phyloP scores from a whole-genome alignment of 345 rosid genomes.

The Gynandropsis gynandra region DNA sequence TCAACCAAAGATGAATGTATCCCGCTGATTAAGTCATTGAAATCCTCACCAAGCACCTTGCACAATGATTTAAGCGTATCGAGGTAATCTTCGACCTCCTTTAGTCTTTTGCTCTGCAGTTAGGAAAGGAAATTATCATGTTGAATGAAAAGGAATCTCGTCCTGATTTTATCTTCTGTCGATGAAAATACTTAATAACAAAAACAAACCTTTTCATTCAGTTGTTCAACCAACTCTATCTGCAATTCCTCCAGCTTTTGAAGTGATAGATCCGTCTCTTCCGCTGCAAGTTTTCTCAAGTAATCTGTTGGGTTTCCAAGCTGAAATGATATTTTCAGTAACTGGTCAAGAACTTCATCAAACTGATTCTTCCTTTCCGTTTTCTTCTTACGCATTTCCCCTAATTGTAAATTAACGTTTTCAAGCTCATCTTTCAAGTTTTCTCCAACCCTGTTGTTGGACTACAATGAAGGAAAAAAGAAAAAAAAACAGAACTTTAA shows the following conservation, averaged over 20 bases:
- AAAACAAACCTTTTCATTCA: slow-evolving; percentile 49
- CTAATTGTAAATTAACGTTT: slow-evolving; percentile 34
- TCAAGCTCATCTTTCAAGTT: slow-evolving; percentile 43
- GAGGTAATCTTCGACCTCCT: slow-evolving; percentile 37
- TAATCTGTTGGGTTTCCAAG: slow-evolving; percentile 33
- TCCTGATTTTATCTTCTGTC: too few species aligned
- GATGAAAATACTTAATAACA: background rate
- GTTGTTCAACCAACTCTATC: slow-evolving; percentile 35
- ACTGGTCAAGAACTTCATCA: slow-evolving; percentile 36
- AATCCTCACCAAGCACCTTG: slow-evolving; percentile 56
- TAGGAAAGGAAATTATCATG: background rate
- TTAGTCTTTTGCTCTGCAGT: slow-evolving; percentile 41
- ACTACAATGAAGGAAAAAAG: slow-evolving; percentile 22
- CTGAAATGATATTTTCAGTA: slow-evolving; percentile 42
- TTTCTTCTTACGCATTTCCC: slow-evolving; percentile 39
- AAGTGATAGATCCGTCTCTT: slow-evolving; percentile 45
- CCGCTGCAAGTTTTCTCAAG: slow-evolving; percentile 24
- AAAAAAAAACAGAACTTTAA: background rate
- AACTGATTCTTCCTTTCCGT: slow-evolving; percentile 40
- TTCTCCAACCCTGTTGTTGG: slow-evolving; percentile 30
- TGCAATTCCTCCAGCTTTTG: slow-evolving; percentile 45
- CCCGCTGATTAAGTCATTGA: slow-evolving; percentile 29
- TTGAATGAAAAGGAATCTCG: background rate
- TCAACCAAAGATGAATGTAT: slow-evolving; percentile 42
- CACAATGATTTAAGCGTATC: slow-evolving; percentile 40